Conservation (phyloP, 2,329 filamentous ascomycete genomes). For the Paraphoma sp. region DNA sequence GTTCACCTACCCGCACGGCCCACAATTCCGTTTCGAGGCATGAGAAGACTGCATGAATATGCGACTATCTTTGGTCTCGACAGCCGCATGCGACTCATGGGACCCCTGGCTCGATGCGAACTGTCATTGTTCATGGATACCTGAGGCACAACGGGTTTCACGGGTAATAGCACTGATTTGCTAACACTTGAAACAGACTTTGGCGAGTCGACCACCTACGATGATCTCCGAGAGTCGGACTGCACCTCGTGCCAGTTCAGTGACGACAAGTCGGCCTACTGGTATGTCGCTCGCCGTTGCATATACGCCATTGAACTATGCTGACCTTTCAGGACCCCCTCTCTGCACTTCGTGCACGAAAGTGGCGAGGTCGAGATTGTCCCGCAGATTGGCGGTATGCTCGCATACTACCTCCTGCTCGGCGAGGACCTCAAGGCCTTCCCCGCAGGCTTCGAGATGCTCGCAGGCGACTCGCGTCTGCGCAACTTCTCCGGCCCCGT, state of each 20-base stretch:
- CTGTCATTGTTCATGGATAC: conserved; percentile 2
- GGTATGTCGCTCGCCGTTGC: conserved; percentile 21
- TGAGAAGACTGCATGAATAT: conserved; percentile 36
- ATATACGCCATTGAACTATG: background rate
- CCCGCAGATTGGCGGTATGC: conserved; percentile 59
- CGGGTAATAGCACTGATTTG: conserved; percentile 4
- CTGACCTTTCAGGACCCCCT: conserved; percentile 58
- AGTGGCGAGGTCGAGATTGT: conserved; percentile 72
- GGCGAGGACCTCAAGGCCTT: conserved; percentile 74
- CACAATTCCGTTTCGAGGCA: conserved; percentile 43
- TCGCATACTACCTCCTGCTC: conserved; percentile 80
- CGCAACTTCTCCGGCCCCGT: conserved; percentile 64
- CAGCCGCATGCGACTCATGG: background rate
- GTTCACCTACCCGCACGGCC: conserved; percentile 55
- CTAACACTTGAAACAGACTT: conserved; percentile 56
- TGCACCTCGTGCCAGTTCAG: conserved; percentile 71
- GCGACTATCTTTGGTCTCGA: conserved; percentile 4
- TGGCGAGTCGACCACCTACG: conserved; percentile 66
- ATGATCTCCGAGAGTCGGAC: conserved; percentile 65
- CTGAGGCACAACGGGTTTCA: conserved; percentile 29
- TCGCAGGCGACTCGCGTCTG: conserved; percentile 68
- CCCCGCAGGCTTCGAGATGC: conserved; percentile 73
- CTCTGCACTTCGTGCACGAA: conserved; percentile 71
- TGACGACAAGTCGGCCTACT: conserved; percentile 51
- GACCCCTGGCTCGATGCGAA: conserved; percentile 1